These are phyloP conservation scores for Talaromyces adpressus DNA, from an alignment of 495 filamentous ascomycete species.

Conservation along the genomic window DNA sequence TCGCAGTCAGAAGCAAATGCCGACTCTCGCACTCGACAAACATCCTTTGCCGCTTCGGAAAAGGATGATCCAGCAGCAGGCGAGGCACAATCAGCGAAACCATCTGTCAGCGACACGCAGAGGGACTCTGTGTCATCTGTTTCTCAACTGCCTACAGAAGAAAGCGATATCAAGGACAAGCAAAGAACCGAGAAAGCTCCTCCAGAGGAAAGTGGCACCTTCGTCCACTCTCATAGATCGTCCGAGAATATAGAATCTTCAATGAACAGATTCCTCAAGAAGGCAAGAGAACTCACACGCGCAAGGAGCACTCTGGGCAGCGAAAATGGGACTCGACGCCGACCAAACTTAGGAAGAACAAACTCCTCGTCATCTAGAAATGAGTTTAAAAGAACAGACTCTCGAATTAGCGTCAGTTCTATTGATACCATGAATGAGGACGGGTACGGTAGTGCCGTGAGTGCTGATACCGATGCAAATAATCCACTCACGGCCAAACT, in stretches of 20 bases:
- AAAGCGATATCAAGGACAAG: conserved; percentile 3
- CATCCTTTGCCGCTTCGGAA: not conserved
- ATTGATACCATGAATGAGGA: conserved; percentile 51
- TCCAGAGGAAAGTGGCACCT: conserved; percentile 14
- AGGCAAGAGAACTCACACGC: conserved; percentile 34
- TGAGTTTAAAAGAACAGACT: conserved; percentile 14
- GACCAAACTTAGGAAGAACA: conserved; percentile 44
- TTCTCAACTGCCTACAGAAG: conserved; percentile 17
- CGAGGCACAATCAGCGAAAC: not conserved
- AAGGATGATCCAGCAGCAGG: not conserved
- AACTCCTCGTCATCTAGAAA: conserved; percentile 30
- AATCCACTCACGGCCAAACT: conserved; percentile 17
- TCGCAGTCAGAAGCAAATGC: not conserved
- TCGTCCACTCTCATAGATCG: conserved; percentile 11
- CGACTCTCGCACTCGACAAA: not conserved
- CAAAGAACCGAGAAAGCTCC: not conserved
- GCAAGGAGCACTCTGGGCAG: conserved; percentile 15
- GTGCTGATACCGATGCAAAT: conserved; percentile 22
- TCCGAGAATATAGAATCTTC: conserved; percentile 30
- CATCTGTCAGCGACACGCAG: not conserved
- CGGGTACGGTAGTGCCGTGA: conserved; percentile 40
- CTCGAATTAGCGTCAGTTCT: conserved; percentile 47
- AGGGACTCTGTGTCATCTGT: conserved; percentile 12
- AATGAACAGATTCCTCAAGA: conserved; percentile 31
- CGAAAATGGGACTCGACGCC: conserved; percentile 16